Conservation (phyloP, 768 basidiomycete species). For the Fibroporia radiculosa region DNA sequence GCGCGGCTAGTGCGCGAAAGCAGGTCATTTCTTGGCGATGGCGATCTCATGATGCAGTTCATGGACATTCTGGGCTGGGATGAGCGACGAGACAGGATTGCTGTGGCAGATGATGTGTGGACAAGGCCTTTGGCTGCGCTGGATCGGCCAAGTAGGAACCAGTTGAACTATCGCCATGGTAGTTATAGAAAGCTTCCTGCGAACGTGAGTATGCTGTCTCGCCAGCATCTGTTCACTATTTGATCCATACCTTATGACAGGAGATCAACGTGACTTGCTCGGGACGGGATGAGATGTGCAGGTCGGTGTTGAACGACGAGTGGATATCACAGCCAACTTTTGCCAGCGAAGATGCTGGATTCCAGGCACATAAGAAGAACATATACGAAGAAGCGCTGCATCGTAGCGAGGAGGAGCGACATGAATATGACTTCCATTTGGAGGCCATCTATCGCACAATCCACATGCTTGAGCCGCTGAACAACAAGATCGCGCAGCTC, state of each 20-base stretch:
- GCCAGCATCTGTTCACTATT: not conserved
- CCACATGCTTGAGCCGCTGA: conserved; percentile 82
- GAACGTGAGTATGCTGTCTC: conserved; percentile 42
- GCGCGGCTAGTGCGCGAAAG: conserved; percentile 77
- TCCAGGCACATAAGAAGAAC: conserved; percentile 86
- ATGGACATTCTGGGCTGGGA: conserved; percentile 86
- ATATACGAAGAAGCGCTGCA: conserved; percentile 94
- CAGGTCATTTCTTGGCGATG: conserved; percentile 62
- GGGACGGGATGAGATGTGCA: conserved; percentile 96
- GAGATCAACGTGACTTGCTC: conserved; percentile 86
- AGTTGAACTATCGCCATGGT: conserved; percentile 68
- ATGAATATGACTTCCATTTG: conserved; percentile 98
- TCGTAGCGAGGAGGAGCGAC: conserved; percentile 94
- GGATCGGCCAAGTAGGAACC: conserved; percentile 47
- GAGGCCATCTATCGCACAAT: conserved; percentile 93
- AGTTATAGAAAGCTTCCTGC: conserved; percentile 85
- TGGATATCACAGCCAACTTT: conserved; percentile 98
- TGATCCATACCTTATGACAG: conserved; percentile 30
- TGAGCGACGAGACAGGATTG: conserved; percentile 44
- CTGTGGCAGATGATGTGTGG: conserved; percentile 22
- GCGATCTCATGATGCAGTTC: conserved; percentile 75
- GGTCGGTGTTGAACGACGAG: conserved; percentile 92
- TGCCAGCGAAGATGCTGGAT: conserved; percentile 90
- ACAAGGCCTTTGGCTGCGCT: conserved; percentile 21
- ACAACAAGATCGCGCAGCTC: conserved; percentile 78